Percentiles rank a stretch among this genome's conserved stretches.
phyloP scores from a whole-genome alignment of 495 filamentous ascomycete species.

The Penicillium ochrochloron region DNA sequence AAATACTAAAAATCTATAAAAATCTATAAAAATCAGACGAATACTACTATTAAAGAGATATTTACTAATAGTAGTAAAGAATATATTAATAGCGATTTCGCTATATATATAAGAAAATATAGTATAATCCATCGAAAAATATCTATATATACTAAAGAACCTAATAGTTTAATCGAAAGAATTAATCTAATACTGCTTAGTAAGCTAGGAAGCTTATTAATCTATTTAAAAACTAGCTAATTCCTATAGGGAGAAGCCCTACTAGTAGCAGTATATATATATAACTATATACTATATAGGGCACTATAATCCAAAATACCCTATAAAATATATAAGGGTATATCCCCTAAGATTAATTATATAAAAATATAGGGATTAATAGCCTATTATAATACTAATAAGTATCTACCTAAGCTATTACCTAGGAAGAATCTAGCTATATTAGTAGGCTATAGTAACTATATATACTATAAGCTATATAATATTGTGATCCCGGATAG shows the following conservation, averaged over 20 bases:
- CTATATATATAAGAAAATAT: background rate
- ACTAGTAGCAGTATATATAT: background rate
- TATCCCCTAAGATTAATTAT: too few species aligned
- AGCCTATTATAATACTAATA: background rate
- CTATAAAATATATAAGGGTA: too few species aligned
- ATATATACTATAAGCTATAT: too few species aligned
- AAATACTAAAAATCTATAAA: background rate
- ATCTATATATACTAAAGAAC: too few species aligned
- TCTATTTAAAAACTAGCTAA: background rate
- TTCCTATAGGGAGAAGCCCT: background rate
- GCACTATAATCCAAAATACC: background rate
- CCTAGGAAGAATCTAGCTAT: too few species aligned
- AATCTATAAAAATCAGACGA: background rate
- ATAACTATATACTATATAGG: background rate
- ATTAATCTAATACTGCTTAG: background rate
- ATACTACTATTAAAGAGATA: slow-evolving; percentile 4
- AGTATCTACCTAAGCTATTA: too few species aligned
- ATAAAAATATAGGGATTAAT: background rate
- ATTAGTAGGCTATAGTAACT: too few species aligned
- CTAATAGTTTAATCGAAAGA: background rate
- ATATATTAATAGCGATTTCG: background rate
- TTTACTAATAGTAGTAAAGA: background rate
- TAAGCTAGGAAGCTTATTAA: background rate
- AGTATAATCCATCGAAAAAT: background rate
- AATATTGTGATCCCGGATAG: too few species aligned